Percentiles rank a stretch among this genome's conserved stretches.
Evolutionary conservation across 2,329 filamentous ascomycete genomes (phyloP).

Genomic region (Paramyrothecium roridum): DNA sequence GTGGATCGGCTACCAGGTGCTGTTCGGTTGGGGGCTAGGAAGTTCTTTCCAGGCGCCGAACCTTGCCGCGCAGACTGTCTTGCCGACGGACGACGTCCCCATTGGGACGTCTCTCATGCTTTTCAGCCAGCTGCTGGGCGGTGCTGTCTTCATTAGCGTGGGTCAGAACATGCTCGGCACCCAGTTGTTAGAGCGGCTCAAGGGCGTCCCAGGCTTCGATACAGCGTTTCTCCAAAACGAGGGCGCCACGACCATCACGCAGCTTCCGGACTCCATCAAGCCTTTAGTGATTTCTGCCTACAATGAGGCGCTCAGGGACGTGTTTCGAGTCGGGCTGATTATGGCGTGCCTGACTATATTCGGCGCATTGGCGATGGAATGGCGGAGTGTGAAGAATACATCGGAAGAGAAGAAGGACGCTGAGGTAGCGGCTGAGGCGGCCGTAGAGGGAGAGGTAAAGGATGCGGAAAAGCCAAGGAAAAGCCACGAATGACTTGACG

Average conservation of each 20-base stretch:
- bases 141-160: conserved; percentile 41
- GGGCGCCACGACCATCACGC: conserved; percentile 24
- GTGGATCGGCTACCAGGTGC: conserved; percentile 25
- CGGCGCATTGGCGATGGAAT: background rate
- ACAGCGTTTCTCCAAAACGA: background rate
- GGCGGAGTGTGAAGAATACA: background rate
- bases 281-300: conserved; percentile 3
- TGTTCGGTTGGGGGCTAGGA: conserved; percentile 44
- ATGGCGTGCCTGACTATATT: background rate
- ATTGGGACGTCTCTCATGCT: conserved; percentile 40
- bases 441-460: too few relatives aligned
- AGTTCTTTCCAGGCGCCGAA: conserved; percentile 39
- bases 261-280: conserved; percentile 16
- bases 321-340: conserved; percentile 1
- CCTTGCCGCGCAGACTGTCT: conserved; percentile 41
- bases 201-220: conserved; percentile 21
- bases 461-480: too few relatives aligned
- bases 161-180: conserved; percentile 42
- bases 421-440: too few relatives aligned
- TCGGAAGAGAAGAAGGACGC: too few relatives aligned
- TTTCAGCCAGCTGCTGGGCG: conserved; percentile 40
- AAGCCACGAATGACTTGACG: too few relatives aligned
- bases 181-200: conserved; percentile 31
- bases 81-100: conserved; percentile 35
- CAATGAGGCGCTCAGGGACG: conserved; percentile 1